A percentile compares a stretch with the other conserved stretches of the same genome.
These are phyloP conservation scores for Ophiocytium majus DNA, from an alignment of 352 stramenopile genomes.

Conservation along the genomic window DNA sequence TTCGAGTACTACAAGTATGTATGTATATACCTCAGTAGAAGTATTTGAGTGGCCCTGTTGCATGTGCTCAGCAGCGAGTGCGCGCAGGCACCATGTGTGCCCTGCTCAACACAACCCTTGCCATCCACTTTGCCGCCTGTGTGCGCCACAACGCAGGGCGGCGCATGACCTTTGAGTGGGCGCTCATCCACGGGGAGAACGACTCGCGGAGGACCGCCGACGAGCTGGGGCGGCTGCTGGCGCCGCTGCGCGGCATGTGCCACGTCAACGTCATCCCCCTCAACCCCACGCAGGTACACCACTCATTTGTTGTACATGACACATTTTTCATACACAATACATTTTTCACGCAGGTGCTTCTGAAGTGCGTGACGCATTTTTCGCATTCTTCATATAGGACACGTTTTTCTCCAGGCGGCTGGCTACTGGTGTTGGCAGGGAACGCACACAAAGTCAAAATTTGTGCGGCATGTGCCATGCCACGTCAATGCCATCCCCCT, in stretches of 20 bases:
- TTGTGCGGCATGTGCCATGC: too few relatives aligned
- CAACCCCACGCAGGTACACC: constrained; percentile 75
- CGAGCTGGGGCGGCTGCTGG: constrained; percentile 65
- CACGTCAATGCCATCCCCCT: constrained; percentile 81
- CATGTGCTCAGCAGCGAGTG: too few relatives aligned
- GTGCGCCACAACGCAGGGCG: constrained; percentile 31
- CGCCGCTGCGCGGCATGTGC: constrained; percentile 66
- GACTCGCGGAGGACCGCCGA: constrained; percentile 57
- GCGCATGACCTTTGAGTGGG: constrained; percentile 79
- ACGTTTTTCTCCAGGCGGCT: too few relatives aligned
- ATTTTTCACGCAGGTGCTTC: neutral
- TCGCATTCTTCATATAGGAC: constrained; percentile 63
- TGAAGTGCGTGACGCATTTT: constrained; percentile 64
- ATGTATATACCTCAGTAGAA: too few relatives aligned
- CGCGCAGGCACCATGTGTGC: too few relatives aligned
- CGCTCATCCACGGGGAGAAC: constrained; percentile 73
- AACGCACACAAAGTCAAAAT: too few relatives aligned
- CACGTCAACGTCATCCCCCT: constrained; percentile 81
- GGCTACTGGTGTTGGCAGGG: too few relatives aligned
- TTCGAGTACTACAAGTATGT: too few relatives aligned
- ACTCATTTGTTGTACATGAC: constrained; percentile 64
- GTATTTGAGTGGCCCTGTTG: too few relatives aligned
- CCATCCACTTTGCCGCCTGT: too few relatives aligned
- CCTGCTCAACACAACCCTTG: too few relatives aligned
- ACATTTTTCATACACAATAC: constrained; percentile 29